Conservation (phyloP, 305 asterid genomes). For the Fraxinus albicans region DNA sequence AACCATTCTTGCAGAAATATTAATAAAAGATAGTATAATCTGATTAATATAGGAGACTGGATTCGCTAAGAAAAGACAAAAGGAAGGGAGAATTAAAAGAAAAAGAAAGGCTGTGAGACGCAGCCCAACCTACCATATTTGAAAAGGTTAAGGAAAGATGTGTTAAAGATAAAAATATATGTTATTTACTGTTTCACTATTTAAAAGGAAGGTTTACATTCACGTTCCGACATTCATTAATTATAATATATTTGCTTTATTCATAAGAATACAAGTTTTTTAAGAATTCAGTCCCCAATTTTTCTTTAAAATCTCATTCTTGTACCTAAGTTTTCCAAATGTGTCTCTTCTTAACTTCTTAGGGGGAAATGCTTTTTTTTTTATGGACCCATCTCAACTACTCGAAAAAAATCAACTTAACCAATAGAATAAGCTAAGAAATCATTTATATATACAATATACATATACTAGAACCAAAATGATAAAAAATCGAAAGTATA, state of each 20-base stretch:
- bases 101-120: neutral
- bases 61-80: neutral
- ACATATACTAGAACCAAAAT: neutral
- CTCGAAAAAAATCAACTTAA: neutral
- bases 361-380: neutral
- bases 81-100: neutral
- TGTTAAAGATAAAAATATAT: too few species aligned
- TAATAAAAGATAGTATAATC: neutral
- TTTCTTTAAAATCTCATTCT: too few species aligned
- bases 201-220: neutral
- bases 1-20: neutral
- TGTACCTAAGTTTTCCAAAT: too few species aligned
- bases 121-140: neutral
- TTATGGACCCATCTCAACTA: neutral
- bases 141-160: too few species aligned
- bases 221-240: neutral
- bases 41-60: neutral
- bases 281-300: too few species aligned
- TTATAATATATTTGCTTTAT: too few species aligned
- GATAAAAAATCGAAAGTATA: neutral
- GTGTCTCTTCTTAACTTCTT: too few species aligned
- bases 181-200: too few species aligned
- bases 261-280: too few species aligned
- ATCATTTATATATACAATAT: too few species aligned
- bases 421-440: neutral